Conservation (phyloP, 306 rosid species). For the Senna siamea region DNA sequence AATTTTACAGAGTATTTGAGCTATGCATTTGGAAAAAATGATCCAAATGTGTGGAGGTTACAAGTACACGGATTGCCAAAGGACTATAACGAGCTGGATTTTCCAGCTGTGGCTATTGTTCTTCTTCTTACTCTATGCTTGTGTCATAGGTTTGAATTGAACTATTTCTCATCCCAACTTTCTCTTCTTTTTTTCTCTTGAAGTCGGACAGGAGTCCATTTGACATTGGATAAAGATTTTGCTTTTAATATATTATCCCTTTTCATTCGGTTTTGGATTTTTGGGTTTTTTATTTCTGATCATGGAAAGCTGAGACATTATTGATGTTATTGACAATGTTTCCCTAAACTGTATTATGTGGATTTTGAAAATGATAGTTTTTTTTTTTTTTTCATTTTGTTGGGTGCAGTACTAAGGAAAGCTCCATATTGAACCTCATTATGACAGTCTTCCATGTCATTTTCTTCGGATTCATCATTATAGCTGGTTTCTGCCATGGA, state of each 20-base stretch:
- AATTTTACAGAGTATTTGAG: constrained; percentile 78
- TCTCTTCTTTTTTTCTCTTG: not conserved
- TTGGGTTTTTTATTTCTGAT: not conserved
- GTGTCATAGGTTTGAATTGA: constrained; percentile 72
- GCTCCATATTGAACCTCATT: constrained; percentile 78
- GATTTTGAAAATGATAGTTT: constrained; percentile 51
- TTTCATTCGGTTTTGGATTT: constrained; percentile 19
- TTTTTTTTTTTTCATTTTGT: constrained; percentile 3
- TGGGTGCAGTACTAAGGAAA: constrained; percentile 86
- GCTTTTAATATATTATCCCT: constrained; percentile 30
- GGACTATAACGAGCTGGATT: constrained; percentile 78
- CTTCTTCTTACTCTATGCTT: constrained; percentile 86
- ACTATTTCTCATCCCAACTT: constrained; percentile 13
- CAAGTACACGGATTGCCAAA: constrained; percentile 69
- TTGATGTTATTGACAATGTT: not conserved
- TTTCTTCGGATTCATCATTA: constrained; percentile 85
- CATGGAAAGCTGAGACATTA: constrained; percentile 31
- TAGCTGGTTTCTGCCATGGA: constrained; percentile 75
- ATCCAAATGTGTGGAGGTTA: constrained; percentile 76
- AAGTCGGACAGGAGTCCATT: constrained; percentile 6
- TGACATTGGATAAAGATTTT: constrained; percentile 29
- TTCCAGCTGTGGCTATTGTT: constrained; percentile 88
- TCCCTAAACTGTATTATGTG: constrained; percentile 29
- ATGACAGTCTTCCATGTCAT: constrained; percentile 90
- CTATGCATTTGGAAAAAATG: constrained; percentile 63